phyloP scores from a whole-genome alignment of 768 basidiomycete genomes.

The Nevesoporus exiguus region DNA sequence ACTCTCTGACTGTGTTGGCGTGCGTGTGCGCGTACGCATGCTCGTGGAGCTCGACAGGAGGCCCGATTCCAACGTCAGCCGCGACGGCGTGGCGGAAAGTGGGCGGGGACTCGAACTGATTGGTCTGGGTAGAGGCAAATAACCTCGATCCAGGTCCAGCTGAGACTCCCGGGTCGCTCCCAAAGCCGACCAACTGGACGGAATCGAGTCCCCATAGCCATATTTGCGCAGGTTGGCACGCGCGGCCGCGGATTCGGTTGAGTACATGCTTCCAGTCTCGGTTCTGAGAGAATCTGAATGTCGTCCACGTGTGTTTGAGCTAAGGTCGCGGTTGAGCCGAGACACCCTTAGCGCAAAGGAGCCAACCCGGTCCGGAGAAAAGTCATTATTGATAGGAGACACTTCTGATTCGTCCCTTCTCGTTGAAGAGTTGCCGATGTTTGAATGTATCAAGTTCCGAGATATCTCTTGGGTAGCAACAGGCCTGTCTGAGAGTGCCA shows the following conservation, averaged over 20 bases:
- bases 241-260: constrained; percentile 21
- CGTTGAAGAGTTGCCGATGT: background rate
- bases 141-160: constrained; percentile 8
- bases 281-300: constrained; percentile 3
- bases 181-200: constrained; percentile 25
- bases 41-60: constrained; percentile 2
- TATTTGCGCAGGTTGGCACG: constrained; percentile 26
- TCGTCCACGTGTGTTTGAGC: background rate
- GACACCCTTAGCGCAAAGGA: background rate
- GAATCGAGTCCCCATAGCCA: constrained; percentile 18
- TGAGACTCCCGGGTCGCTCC: constrained; percentile 13
- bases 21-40: background rate
- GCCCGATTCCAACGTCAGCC: constrained; percentile 1
- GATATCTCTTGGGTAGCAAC: background rate
- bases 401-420: background rate
- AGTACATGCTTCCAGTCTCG: constrained; percentile 24
- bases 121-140: constrained; percentile 2
- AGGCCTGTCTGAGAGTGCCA: background rate
- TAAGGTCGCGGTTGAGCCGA: constrained; percentile 1
- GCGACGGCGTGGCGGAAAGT: constrained; percentile 8
- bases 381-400: background rate
- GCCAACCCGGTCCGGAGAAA: background rate
- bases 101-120: background rate
- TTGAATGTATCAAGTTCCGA: background rate
- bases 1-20: background rate